Evolutionary conservation across 768 basidiomycete genomes (phyloP).

Genomic region (Xerocomellus dryophilus): DNA sequence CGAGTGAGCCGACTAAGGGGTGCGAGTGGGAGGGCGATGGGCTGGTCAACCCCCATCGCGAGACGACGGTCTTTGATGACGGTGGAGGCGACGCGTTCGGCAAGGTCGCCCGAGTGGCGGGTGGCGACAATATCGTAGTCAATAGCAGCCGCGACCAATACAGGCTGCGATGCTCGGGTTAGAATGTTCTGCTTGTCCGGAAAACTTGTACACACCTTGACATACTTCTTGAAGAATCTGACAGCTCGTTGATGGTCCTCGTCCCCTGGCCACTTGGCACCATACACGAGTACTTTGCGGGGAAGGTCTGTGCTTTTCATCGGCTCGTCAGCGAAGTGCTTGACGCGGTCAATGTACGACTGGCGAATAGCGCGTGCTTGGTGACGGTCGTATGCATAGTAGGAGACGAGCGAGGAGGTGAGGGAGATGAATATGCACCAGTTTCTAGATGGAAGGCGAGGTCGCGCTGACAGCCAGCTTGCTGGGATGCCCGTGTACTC

Average conservation of each 20-base stretch:
- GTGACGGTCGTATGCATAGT: slow-evolving; percentile 83
- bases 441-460: slow-evolving; percentile 85
- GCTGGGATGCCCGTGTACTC: slow-evolving; percentile 66
- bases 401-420: slow-evolving; percentile 64
- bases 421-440: slow-evolving; percentile 90
- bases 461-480: slow-evolving; percentile 81
- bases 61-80: slow-evolving; percentile 68
- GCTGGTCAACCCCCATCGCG: slow-evolving; percentile 59
- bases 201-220: slow-evolving; percentile 68
- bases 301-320: slow-evolving; percentile 62
- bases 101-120: slow-evolving; percentile 82
- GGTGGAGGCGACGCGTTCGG: slow-evolving; percentile 69
- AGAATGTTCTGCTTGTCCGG: not conserved
- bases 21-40: slow-evolving; percentile 39
- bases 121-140: slow-evolving; percentile 86
- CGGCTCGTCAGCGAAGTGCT: slow-evolving; percentile 67
- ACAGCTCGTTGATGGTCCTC: slow-evolving; percentile 83
- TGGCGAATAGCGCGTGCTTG: slow-evolving; percentile 76
- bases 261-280: slow-evolving; percentile 91
- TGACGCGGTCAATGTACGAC: slow-evolving; percentile 77
- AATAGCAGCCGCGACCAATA: slow-evolving; percentile 89
- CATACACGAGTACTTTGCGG: slow-evolving; percentile 83
- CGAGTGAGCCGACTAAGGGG: slow-evolving; percentile 54
- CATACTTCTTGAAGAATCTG: slow-evolving; percentile 92
- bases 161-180: slow-evolving; percentile 55